Base-by-base conservation (phyloP, 1,139 yeast genomes). In the Nakaseomyces delphensis region DNA sequence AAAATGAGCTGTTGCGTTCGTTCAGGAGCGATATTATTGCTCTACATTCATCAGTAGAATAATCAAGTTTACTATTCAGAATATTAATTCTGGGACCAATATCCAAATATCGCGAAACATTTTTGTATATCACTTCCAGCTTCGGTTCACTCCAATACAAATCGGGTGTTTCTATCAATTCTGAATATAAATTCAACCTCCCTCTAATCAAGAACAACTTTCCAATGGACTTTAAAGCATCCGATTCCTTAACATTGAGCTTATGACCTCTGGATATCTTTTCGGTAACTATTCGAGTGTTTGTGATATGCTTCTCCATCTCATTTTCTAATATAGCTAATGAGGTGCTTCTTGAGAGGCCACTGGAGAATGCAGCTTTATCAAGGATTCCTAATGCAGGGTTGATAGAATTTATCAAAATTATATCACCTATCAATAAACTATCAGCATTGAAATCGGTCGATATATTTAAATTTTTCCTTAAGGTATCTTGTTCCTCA, bases 91-190 rank as follows among this genome's bases (percentile, higher is more conserved):
- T 68, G 2, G 91, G 83, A 29, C 73, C 70, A 21, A 87, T 79
- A 56, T 87, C 96, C 43, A 87, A 67, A 29, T 76, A 76, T 43
- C 73, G 73, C 1, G 94, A 82, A 3, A 85, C 77, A 18, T 76
- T 70, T 39, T 79, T 73, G 61, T 85, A 87, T 14, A 86, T 76
- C 43, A 71, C 71, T 56, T 87, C 96, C 43, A 87, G 67, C 29
- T 78, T 76, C 0, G 96, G 95, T 54, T 86, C 96, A 42, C 86
- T 76, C 96, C 96, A 87, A 62, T 86, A 87, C 38, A 86, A 64
- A 59, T 87, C 96, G 0, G 96, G 96, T 0, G 94, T 85, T 54
- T 87, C 96, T 36, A 85, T 85, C 43, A 87, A 70, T 56, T 87
- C 95, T n/a, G 91, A 81, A 60, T 87, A 85, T 38, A 87, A 64